These are phyloP conservation scores for Cytospora piceae DNA, from an alignment of 2,329 filamentous ascomycete species.

Conservation along the genomic window DNA sequence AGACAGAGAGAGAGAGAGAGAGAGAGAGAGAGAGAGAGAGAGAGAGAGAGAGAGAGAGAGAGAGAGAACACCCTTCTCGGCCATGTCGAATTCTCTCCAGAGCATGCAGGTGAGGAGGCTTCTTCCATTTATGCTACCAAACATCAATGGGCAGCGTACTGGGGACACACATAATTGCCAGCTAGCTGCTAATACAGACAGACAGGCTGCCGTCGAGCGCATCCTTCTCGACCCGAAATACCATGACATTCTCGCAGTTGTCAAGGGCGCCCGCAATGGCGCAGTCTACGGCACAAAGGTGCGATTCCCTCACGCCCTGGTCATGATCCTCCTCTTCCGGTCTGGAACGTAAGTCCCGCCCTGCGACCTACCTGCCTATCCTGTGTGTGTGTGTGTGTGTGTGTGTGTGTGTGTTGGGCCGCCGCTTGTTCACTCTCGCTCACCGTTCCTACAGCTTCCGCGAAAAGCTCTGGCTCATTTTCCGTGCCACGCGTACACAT, in stretches of 20 bases:
- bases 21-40: not conserved
- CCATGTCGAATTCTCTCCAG: slow-evolving; percentile 26
- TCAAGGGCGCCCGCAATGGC: slow-evolving; percentile 96
- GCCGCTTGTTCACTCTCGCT: slow-evolving; percentile 5
- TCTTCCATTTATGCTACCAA: not conserved
- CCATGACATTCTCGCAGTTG: slow-evolving; percentile 79
- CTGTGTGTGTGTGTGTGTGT: slow-evolving; percentile 13
- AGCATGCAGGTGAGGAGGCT: slow-evolving; percentile 23
- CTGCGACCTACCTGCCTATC: slow-evolving; percentile 21
- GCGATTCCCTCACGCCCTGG: slow-evolving; percentile 95
- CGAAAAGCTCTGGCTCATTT: slow-evolving; percentile 76
- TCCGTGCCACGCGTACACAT: slow-evolving; percentile 87
- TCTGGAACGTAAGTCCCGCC: slow-evolving; percentile 74
- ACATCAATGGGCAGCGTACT: not conserved
- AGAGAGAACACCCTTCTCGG: not conserved
- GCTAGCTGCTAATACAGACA: slow-evolving; percentile 41
- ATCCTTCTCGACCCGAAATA: slow-evolving; percentile 82
- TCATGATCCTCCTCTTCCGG: slow-evolving; percentile 98
- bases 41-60: not conserved
- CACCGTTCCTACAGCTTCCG: slow-evolving; percentile 52
- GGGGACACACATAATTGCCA: not conserved
- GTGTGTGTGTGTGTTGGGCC: slow-evolving; percentile 1
- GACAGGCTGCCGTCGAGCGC: slow-evolving; percentile 70
- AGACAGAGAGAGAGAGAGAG: not conserved
- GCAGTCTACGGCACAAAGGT: slow-evolving; percentile 97